Base-by-base conservation (phyloP, 257 asterid species). In the Capsicum chinense region DNA sequence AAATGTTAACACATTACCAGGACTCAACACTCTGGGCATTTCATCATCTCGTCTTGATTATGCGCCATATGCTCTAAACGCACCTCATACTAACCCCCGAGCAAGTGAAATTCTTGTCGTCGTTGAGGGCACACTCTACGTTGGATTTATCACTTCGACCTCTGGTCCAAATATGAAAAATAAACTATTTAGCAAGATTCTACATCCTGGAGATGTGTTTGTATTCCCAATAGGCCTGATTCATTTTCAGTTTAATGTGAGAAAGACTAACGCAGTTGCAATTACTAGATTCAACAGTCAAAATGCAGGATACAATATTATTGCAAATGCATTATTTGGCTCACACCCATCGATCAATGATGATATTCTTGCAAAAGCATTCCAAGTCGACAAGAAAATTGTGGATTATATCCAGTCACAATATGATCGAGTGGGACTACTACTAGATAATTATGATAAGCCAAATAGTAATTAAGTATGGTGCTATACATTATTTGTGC, bases 341-440 rank as follows among this genome's bases (percentile, higher is more conserved):
- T 74, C 80, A 19, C 19, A 74, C 4, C 60, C 80, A 6, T 60
- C 80, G 7, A 74, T 74, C 7, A 74, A 13, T 21, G 80, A 19
- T 1, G 19, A 50, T 19, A 39, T 73, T 7, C 80, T 73, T 13
- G 39, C 80, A 13, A 73, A 73, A 73, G 80, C 80, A 73, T 73
- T 73, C 42, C 80, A 47, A 73, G 35, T 73, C 19, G 59, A 73
- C 2, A 73, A 73, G n/a, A 73, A 73, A 73, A 37, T 73, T 12
- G 35, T 73, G 3, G 59, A 73, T 47, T 48, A 73, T 1, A 58
- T 73, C 1, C 80, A 47, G 6, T 10, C 80, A 17, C 58, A 71
- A 71, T 71, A n/a, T 7, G n/a, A 37, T 26, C 33, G 33, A 26
- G 79, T 17, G 35, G 57, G 79, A 73, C 39, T n/a, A 71, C 80